These are phyloP conservation scores for Claviceps arundinis DNA, from an alignment of 2,329 filamentous ascomycete genomes.

Conservation along the genomic window DNA sequence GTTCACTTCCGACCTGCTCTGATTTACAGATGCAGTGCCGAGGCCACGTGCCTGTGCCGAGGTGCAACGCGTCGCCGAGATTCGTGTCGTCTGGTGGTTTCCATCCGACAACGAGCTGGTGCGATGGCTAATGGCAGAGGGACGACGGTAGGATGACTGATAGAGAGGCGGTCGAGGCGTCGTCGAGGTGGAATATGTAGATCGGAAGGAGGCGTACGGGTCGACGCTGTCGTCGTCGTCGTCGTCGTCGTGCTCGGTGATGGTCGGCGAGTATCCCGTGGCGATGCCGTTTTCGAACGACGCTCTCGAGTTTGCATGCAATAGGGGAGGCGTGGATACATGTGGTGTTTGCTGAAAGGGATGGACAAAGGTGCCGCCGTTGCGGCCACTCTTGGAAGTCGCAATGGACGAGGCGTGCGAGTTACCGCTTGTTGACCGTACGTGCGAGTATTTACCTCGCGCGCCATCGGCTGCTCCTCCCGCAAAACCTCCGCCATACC, in stretches of 20 bases:
- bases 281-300: slow-evolving; percentile 31
- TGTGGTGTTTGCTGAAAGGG: slow-evolving; percentile 52
- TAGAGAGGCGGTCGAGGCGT: slow-evolving; percentile 3
- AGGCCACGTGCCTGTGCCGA: slow-evolving; percentile 20
- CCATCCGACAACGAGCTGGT: slow-evolving; percentile 22
- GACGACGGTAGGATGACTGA: slow-evolving; percentile 13
- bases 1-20: slow-evolving; percentile 36
- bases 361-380: slow-evolving; percentile 42
- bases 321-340: slow-evolving; percentile 45
- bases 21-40: slow-evolving; percentile 24
- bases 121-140: slow-evolving; percentile 20
- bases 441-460: slow-evolving; percentile 34
- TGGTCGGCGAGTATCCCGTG: slow-evolving; percentile 35
- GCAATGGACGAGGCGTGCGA: slow-evolving; percentile 41
- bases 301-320: slow-evolving; percentile 42
- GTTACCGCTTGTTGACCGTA: slow-evolving; percentile 43
- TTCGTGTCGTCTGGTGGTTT: slow-evolving; percentile 14
- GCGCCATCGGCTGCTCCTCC: background rate
- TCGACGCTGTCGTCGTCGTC: slow-evolving; percentile 25
- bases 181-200: slow-evolving; percentile 7
- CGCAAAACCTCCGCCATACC: slow-evolving; percentile 33
- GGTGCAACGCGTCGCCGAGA: slow-evolving; percentile 15
- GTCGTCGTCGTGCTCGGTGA: slow-evolving; percentile 38
- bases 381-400: slow-evolving; percentile 36
- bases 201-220: slow-evolving; percentile 7